Percentiles rank a stretch among this genome's conserved stretches.
phyloP scores from a whole-genome alignment of 352 stramenopile genomes.

The Aphanomyces stellatus region DNA sequence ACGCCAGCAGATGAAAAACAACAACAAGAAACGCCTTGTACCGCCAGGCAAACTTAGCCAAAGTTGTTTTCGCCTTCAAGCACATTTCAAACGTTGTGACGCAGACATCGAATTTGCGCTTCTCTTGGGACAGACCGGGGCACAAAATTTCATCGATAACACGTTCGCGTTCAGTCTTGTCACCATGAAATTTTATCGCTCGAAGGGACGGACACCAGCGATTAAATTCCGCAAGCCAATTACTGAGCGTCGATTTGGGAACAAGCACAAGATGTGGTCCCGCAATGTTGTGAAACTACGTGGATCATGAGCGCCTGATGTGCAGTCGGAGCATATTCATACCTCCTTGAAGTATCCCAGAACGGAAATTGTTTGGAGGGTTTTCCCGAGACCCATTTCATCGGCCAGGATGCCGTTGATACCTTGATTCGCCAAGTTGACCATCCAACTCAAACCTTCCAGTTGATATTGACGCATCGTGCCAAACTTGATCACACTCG shows the following conservation, averaged over 20 bases:
- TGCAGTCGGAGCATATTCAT: neutral
- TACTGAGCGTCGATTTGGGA: conserved; percentile 90
- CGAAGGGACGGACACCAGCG: conserved; percentile 89
- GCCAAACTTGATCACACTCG: conserved; percentile 88
- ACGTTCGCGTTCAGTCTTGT: conserved; percentile 80
- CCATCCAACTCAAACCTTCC: conserved; percentile 97
- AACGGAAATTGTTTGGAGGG: conserved; percentile 89
- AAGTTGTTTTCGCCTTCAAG: conserved; percentile 79
- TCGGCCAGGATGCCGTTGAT: conserved; percentile 98
- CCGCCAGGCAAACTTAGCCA: conserved; percentile 87
- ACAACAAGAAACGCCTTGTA: conserved; percentile 24
- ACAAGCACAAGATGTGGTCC: conserved; percentile 93
- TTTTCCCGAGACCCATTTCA: conserved; percentile 98
- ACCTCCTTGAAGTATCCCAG: conserved; percentile 69
- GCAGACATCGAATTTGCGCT: conserved; percentile 94
- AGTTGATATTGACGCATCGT: conserved; percentile 98
- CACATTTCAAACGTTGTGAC: conserved; percentile 98
- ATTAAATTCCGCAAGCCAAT: conserved; percentile 90
- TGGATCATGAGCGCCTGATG: neutral
- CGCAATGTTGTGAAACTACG: conserved; percentile 57
- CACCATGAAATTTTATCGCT: conserved; percentile 89
- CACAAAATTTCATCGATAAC: conserved; percentile 86
- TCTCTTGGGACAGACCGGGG: conserved; percentile 74
- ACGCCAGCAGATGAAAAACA: neutral
- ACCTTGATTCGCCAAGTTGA: conserved; percentile 98